These are phyloP conservation scores for Botryotinia convoluta DNA, from an alignment of 2,329 filamentous ascomycete species.

Conservation along the genomic window DNA sequence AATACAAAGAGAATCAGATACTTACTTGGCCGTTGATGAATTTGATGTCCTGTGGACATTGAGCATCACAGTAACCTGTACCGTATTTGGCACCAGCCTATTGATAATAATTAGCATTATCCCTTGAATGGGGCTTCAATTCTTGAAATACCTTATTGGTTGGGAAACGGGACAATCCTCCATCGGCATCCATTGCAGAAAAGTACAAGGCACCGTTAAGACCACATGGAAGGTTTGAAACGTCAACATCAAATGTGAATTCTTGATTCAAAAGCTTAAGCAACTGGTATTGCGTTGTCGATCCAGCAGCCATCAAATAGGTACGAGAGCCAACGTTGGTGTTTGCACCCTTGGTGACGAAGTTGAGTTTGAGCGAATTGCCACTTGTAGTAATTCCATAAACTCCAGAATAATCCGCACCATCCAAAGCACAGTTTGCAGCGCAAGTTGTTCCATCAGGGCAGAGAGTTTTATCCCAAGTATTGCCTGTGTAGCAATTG, in stretches of 20 bases:
- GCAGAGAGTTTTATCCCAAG: slow-evolving; percentile 45
- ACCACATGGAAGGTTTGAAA: slow-evolving; percentile 66
- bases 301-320: slow-evolving; percentile 60
- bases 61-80: slow-evolving; percentile 27
- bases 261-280: slow-evolving; percentile 65
- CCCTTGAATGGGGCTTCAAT: too few species aligned
- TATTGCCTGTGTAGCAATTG: slow-evolving; percentile 46
- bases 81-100: slow-evolving; percentile 50
- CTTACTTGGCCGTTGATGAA: slow-evolving; percentile 53
- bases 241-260: slow-evolving; percentile 72
- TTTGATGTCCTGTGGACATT: slow-evolving; percentile 39
- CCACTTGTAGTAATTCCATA: slow-evolving; percentile 56
- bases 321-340: slow-evolving; percentile 55
- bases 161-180: slow-evolving; percentile 52
- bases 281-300: slow-evolving; percentile 58
- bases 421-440: slow-evolving; percentile 52
- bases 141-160: slow-evolving; percentile 43
- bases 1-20: not conserved
- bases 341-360: slow-evolving; percentile 50
- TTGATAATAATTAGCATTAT: not conserved
- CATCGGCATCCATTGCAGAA: slow-evolving; percentile 60
- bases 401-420: slow-evolving; percentile 51
- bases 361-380: slow-evolving; percentile 53
- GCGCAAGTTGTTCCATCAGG: slow-evolving; percentile 46
- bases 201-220: slow-evolving; percentile 72